Percentiles rank a stretch among this genome's conserved stretches.
Evolutionary conservation across 2,329 filamentous ascomycete genomes (phyloP).

Genomic region (Colletotrichum costaricense): DNA sequence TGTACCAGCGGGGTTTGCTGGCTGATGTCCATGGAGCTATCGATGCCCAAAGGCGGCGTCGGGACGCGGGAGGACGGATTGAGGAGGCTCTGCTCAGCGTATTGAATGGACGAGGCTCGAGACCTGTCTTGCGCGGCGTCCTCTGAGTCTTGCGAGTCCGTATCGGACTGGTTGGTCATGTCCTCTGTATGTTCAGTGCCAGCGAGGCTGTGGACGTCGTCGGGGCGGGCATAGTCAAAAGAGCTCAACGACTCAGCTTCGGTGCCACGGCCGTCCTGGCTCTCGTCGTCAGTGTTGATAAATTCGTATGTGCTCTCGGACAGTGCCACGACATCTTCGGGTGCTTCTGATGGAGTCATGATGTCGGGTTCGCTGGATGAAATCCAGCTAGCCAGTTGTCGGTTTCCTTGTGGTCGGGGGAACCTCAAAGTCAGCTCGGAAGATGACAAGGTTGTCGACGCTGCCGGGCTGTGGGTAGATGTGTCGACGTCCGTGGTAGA

Average conservation of each 20-base stretch:
- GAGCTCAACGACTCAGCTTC: constrained; percentile 64
- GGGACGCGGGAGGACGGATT: constrained; percentile 49
- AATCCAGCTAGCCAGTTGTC: constrained; percentile 69
- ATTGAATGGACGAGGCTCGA: constrained; percentile 55
- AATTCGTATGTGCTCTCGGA: constrained; percentile 69
- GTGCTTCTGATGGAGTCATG: constrained; percentile 58
- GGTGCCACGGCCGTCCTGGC: constrained; percentile 59
- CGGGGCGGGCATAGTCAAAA: constrained; percentile 59
- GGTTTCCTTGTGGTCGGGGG: constrained; percentile 65
- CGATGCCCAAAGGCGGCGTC: constrained; percentile 15
- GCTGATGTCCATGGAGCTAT: constrained; percentile 38
- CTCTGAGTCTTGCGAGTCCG: constrained; percentile 28
- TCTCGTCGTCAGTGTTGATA: constrained; percentile 65
- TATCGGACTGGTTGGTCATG: constrained; percentile 26
- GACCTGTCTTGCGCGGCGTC: constrained; percentile 41
- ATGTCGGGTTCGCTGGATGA: constrained; percentile 68
- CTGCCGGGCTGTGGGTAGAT: constrained; percentile 38
- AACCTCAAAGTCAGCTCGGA: constrained; percentile 66
- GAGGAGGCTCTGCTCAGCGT: constrained; percentile 60
- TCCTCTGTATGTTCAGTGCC: constrained; percentile 61
- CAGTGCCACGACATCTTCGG: constrained; percentile 62
- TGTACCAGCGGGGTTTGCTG: constrained; percentile 37
- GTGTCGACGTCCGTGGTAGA: constrained; percentile 25
- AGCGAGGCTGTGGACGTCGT: constrained; percentile 64
- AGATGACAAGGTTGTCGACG: constrained; percentile 44